Conservation (phyloP, 31 red algal genomes). For the Endocladia muricata region DNA sequence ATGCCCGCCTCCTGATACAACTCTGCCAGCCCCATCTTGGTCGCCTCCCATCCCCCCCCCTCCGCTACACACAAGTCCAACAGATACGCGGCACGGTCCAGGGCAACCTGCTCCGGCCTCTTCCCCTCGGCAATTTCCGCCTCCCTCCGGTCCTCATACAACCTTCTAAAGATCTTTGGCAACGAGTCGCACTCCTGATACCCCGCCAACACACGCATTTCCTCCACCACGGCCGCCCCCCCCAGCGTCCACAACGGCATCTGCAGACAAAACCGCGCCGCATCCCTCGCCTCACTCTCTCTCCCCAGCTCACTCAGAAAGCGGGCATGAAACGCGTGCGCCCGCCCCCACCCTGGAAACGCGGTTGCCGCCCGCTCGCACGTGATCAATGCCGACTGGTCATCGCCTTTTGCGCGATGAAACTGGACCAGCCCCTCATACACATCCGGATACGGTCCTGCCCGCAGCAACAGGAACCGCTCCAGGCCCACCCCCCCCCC, state of each 20-base stretch:
- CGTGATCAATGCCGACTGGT: slow-evolving; percentile 60
- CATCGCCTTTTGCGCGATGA: slow-evolving; percentile 67
- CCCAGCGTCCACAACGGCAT: slow-evolving; percentile 91
- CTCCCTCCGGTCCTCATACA: slow-evolving; percentile 80
- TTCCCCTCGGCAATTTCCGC: slow-evolving; percentile 88
- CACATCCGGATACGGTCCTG: slow-evolving; percentile 79
- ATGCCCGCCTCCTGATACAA: slow-evolving; percentile 79
- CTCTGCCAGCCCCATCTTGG: slow-evolving; percentile 52
- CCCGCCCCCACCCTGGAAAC: slow-evolving; percentile 77
- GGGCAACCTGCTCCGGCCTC: slow-evolving; percentile 71
- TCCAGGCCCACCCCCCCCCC: slow-evolving; percentile 69
- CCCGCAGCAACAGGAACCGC: slow-evolving; percentile 68
- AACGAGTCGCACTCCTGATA: slow-evolving; percentile 54
- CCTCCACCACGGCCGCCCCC: background rate
- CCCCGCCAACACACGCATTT: slow-evolving; percentile 69
- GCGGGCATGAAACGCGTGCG: slow-evolving; percentile 72
- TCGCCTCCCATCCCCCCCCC: slow-evolving; percentile 39
- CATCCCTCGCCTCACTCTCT: slow-evolving; percentile 77
- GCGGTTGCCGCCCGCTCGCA: slow-evolving; percentile 70
- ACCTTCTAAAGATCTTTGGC: slow-evolving; percentile 67
- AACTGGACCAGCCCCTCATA: slow-evolving; percentile 64
- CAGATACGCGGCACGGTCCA: slow-evolving; percentile 88
- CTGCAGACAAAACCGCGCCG: slow-evolving; percentile 70
- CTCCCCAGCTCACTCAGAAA: slow-evolving; percentile 62
- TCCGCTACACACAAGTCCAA: slow-evolving; percentile 69